A percentile compares a stretch with the other conserved stretches of the same genome.
Conservation (phyloP, 2,329 filamentous ascomycete species). For the Trichophyton verrucosum region DNA sequence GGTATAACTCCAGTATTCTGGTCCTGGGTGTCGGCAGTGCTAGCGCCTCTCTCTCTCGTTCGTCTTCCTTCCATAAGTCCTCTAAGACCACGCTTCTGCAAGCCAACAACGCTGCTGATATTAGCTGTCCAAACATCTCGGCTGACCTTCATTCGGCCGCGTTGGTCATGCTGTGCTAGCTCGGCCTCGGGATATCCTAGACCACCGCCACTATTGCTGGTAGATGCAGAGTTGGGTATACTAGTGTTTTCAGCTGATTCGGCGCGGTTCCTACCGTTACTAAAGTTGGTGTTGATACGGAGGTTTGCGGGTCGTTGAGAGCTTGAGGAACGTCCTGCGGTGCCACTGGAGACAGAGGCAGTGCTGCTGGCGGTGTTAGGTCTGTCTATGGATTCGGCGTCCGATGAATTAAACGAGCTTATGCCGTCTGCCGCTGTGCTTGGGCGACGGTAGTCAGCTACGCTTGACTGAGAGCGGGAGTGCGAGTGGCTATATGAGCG, state of each 20-base stretch:
- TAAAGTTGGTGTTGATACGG: constrained; percentile 30
- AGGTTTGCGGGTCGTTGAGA: constrained; percentile 17
- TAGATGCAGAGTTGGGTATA: constrained; percentile 28
- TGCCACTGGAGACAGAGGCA: not conserved
- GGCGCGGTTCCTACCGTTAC: constrained; percentile 22
- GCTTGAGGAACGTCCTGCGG: constrained; percentile 9
- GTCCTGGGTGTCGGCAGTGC: constrained; percentile 14
- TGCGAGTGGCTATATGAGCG: not conserved
- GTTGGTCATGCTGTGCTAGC: constrained; percentile 6
- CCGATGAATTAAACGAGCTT: constrained; percentile 27
- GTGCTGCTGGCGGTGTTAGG: constrained; percentile 15
- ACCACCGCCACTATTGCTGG: constrained; percentile 25
- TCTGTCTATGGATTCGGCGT: constrained; percentile 26
- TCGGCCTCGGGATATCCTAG: constrained; percentile 25
- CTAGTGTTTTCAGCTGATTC: constrained; percentile 30
- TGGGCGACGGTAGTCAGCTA: constrained; percentile 11
- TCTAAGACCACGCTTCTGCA: constrained; percentile 85
- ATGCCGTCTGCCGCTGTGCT: constrained; percentile 19
- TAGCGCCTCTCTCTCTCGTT: constrained; percentile 43
- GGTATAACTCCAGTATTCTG: constrained; percentile 15
- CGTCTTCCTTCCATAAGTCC: constrained; percentile 90
- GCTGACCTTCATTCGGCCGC: constrained; percentile 28
- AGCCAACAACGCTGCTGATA: constrained; percentile 76
- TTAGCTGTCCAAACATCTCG: constrained; percentile 60
- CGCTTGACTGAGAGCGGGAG: not conserved